These are phyloP conservation scores for Suhomyces tanzawaensis DNA, from an alignment of 805 yeast species.

Conservation along the genomic window DNA sequence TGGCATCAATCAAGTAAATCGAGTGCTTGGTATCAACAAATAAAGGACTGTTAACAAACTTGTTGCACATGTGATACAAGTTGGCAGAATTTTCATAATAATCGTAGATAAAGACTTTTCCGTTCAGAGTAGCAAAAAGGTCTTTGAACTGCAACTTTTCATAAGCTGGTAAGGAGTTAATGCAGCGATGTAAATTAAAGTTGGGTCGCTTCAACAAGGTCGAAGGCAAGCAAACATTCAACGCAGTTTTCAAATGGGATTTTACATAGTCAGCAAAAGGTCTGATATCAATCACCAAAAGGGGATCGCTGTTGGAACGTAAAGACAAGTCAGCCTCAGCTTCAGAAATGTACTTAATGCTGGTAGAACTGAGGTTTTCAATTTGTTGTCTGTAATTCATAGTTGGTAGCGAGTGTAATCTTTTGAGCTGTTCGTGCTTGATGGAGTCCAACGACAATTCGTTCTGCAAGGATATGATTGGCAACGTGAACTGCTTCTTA, in stretches of 20 bases:
- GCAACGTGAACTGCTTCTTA: slow-evolving; percentile 21
- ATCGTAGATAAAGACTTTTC: slow-evolving; percentile 46
- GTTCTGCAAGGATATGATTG: slow-evolving; percentile 15
- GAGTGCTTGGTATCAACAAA: slow-evolving; percentile 23
- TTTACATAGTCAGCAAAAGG: slow-evolving; percentile 73
- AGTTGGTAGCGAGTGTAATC: slow-evolving; percentile 19
- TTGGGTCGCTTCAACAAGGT: slow-evolving; percentile 75
- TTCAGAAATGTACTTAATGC: slow-evolving; percentile 17
- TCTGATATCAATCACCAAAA: slow-evolving; percentile 69
- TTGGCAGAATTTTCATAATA: slow-evolving; percentile 33
- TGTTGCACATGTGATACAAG: slow-evolving; percentile 47
- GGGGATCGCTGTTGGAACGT: slow-evolving; percentile 6
- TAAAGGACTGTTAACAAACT: slow-evolving; percentile 38
- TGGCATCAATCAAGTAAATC: slow-evolving; percentile 41
- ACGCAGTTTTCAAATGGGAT: slow-evolving; percentile 55
- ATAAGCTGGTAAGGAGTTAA: slow-evolving; percentile 54
- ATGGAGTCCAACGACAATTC: slow-evolving; percentile 16
- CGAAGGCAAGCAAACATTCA: slow-evolving; percentile 86
- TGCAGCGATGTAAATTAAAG: slow-evolving; percentile 61
- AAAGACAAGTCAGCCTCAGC: slow-evolving; percentile 16
- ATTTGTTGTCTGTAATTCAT: slow-evolving; percentile 22
- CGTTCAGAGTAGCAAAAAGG: slow-evolving; percentile 23
- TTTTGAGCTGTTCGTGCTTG: slow-evolving; percentile 23
- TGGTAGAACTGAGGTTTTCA: slow-evolving; percentile 17
- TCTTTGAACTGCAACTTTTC: slow-evolving; percentile 46